phyloP scores from a whole-genome alignment of 169 alveolate genomes.

The Plasmodium knowlesi region DNA sequence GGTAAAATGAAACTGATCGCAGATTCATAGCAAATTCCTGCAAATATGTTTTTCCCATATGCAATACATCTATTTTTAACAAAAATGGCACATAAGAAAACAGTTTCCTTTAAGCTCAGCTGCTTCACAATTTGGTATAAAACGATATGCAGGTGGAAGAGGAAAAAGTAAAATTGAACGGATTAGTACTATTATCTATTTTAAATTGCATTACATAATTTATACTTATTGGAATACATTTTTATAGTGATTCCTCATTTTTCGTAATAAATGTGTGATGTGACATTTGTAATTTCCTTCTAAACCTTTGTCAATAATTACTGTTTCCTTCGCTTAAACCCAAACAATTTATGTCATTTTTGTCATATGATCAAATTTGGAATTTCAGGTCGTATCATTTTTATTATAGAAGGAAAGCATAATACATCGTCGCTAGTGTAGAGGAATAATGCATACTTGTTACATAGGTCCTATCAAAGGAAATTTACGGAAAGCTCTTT shows the following conservation, averaged over 20 bases:
- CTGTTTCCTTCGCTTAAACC: neutral
- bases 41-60: neutral
- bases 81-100: neutral
- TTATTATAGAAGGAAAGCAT: neutral
- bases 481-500: neutral
- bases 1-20: neutral
- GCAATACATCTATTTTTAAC: neutral
- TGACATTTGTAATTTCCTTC: neutral
- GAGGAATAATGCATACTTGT: neutral
- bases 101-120: neutral
- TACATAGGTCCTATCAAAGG: neutral
- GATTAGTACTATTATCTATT: neutral
- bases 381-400: neutral
- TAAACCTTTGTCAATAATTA: neutral
- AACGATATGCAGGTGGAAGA: neutral
- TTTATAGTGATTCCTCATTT: neutral
- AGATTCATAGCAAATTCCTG: neutral
- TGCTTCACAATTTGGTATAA: neutral
- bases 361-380: neutral
- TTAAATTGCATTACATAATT: neutral
- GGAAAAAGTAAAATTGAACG: neutral
- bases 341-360: neutral
- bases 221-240: neutral
- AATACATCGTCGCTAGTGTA: neutral
- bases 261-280: neutral